Conservation (phyloP, 2,329 filamentous ascomycete species). For the Eutypella sp. region DNA sequence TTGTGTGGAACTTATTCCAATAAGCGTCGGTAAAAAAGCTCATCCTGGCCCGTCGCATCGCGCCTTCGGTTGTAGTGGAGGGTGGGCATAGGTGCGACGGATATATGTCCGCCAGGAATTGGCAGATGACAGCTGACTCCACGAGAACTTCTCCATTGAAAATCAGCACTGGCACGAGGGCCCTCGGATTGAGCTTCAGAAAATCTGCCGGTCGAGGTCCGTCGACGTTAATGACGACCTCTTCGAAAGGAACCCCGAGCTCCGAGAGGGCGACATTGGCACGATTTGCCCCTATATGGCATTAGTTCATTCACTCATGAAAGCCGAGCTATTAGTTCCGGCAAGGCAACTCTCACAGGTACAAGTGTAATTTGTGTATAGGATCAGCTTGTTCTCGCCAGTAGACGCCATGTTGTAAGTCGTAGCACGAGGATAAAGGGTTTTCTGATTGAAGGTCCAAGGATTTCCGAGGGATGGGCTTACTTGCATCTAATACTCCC, state of each 20-base stretch:
- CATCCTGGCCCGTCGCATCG: constrained; percentile 61
- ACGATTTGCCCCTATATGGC: constrained; percentile 58
- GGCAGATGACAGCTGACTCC: constrained; percentile 68
- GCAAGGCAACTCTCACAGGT: background rate
- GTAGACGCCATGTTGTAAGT: background rate
- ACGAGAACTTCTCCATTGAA: constrained; percentile 64
- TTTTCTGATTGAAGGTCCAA: background rate
- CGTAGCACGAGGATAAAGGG: no score
- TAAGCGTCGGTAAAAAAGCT: constrained; percentile 70
- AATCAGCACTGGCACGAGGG: constrained; percentile 66
- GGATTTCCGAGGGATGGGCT: background rate
- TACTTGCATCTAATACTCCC: background rate
- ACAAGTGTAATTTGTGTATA: background rate
- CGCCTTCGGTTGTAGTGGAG: constrained; percentile 44
- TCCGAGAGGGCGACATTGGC: constrained; percentile 68
- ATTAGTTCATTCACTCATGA: background rate
- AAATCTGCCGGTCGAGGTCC: constrained; percentile 68
- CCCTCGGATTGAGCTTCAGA: constrained; percentile 71
- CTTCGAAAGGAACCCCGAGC: constrained; percentile 59
- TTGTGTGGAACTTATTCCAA: constrained; percentile 52
- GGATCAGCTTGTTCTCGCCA: background rate
- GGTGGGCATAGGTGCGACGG: constrained; percentile 62
- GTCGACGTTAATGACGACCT: constrained; percentile 67
- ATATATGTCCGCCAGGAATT: constrained; percentile 65
- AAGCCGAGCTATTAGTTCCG: background rate